These are phyloP conservation scores for Backusella westeae DNA, from an alignment of 192 early-diverging fungal species.

Conservation along the genomic window DNA sequence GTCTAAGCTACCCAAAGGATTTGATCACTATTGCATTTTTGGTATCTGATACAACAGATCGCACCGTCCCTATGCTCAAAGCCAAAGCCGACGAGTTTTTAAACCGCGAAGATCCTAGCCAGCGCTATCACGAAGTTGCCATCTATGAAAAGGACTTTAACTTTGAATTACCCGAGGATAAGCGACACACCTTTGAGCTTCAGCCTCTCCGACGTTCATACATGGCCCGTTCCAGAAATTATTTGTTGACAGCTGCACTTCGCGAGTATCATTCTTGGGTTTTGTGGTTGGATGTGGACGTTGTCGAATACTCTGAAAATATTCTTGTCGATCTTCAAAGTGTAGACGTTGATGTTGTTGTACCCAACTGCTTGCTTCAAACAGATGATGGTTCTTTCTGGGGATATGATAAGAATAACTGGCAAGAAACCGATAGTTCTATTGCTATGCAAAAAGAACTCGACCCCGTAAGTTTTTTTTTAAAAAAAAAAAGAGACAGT, in stretches of 20 bases:
- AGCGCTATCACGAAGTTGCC: conserved; percentile 41
- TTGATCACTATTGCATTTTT: conserved; percentile 52
- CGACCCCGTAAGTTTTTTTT: conserved; percentile 11
- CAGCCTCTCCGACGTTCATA: conserved; percentile 51
- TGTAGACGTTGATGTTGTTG: conserved; percentile 56
- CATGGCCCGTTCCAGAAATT: conserved; percentile 58
- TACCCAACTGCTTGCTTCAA: conserved; percentile 50
- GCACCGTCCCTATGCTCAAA: conserved; percentile 45
- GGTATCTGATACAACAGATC: conserved; percentile 57
- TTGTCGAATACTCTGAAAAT: conserved; percentile 52
- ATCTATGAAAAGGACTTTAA: conserved; percentile 57
- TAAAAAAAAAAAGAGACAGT: background rate
- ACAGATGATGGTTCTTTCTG: conserved; percentile 27
- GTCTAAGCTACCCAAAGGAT: conserved; percentile 47
- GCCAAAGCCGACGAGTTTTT: conserved; percentile 25
- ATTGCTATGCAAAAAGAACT: conserved; percentile 35
- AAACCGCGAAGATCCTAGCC: conserved; percentile 5
- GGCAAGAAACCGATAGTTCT: conserved; percentile 51
- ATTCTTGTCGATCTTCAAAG: conserved; percentile 54
- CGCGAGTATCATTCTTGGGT: conserved; percentile 52
- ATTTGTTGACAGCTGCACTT: conserved; percentile 49
- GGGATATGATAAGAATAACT: conserved; percentile 58
- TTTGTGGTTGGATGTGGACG: conserved; percentile 60
- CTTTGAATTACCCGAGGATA: conserved; percentile 44
- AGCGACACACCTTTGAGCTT: conserved; percentile 46